Conservation (phyloP, 2,329 filamentous ascomycete species). For the Monosporascus sp. region DNA sequence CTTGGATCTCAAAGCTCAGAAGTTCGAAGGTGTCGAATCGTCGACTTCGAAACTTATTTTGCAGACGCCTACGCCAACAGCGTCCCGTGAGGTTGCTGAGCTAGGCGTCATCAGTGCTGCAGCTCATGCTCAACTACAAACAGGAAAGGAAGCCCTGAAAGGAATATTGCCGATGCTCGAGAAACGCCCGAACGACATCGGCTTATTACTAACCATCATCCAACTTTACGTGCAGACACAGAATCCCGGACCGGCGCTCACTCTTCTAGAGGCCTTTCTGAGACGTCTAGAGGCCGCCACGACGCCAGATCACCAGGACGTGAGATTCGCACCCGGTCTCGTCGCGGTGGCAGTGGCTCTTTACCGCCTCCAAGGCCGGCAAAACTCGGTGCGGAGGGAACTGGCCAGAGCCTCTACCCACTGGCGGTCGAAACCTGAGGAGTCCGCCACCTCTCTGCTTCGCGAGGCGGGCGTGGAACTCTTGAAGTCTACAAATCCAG, state of each 20-base stretch:
- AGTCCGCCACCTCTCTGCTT: slow-evolving; percentile 60
- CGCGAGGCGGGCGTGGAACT: slow-evolving; percentile 79
- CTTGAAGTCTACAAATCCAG: slow-evolving; percentile 64
- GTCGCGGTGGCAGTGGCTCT: slow-evolving; percentile 75
- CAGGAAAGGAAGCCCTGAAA: slow-evolving; percentile 64
- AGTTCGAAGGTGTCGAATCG: slow-evolving; percentile 56
- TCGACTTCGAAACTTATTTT: slow-evolving; percentile 40
- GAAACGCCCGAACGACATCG: slow-evolving; percentile 72
- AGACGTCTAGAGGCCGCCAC: slow-evolving; percentile 61
- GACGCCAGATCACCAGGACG: slow-evolving; percentile 54
- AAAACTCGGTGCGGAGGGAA: slow-evolving; percentile 64
- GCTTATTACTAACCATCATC: slow-evolving; percentile 71
- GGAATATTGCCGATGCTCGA: slow-evolving; percentile 65
- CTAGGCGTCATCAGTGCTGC: slow-evolving; percentile 60
- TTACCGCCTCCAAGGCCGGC: slow-evolving; percentile 71
- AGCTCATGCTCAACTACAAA: slow-evolving; percentile 59
- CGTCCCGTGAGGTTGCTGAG: slow-evolving; percentile 30
- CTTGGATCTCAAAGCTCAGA: slow-evolving; percentile 61
- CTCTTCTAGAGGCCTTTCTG: slow-evolving; percentile 72
- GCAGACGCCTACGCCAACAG: slow-evolving; percentile 20
- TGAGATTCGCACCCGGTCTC: slow-evolving; percentile 78
- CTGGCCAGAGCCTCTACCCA: slow-evolving; percentile 74
- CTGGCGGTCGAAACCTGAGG: slow-evolving; percentile 62
- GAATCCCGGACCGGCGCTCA: slow-evolving; percentile 68
- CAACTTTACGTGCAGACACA: slow-evolving; percentile 73